Evolutionary conservation across 2,329 filamentous ascomycete species (phyloP).

Genomic region (Botrytis galanthina): DNA sequence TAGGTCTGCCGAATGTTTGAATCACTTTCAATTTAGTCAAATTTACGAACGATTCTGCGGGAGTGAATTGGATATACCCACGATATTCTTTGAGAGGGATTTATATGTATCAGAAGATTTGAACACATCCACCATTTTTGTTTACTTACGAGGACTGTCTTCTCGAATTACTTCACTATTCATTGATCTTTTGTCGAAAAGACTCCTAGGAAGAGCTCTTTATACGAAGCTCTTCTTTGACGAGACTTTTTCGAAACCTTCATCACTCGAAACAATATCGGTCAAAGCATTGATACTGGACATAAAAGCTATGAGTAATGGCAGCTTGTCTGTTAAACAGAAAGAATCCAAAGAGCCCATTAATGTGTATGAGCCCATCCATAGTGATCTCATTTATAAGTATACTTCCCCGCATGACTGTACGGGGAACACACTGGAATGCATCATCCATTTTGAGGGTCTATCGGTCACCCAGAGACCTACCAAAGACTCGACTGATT

Average conservation of each 20-base stretch:
- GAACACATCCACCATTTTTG: no score
- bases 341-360: neutral
- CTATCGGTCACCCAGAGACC: neutral
- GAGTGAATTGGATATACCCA: neutral
- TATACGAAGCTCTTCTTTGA: neutral
- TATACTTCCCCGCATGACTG: neutral
- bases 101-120: neutral
- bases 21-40: neutral
- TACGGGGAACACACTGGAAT: neutral
- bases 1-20: no score
- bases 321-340: neutral
- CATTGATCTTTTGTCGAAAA: neutral
- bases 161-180: neutral
- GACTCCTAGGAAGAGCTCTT: neutral
- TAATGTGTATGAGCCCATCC: neutral
- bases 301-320: neutral
- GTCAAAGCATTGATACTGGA: neutral
- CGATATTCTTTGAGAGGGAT: neutral
- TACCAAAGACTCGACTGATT: neutral
- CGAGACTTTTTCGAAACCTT: neutral
- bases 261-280: neutral
- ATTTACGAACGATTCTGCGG: no score
- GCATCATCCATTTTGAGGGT: neutral
- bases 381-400: neutral
- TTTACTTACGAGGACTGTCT: neutral